These are phyloP conservation scores for Pseudohyphozyma bogoriensis DNA, from an alignment of 768 basidiomycete genomes.

Conservation along the genomic window DNA sequence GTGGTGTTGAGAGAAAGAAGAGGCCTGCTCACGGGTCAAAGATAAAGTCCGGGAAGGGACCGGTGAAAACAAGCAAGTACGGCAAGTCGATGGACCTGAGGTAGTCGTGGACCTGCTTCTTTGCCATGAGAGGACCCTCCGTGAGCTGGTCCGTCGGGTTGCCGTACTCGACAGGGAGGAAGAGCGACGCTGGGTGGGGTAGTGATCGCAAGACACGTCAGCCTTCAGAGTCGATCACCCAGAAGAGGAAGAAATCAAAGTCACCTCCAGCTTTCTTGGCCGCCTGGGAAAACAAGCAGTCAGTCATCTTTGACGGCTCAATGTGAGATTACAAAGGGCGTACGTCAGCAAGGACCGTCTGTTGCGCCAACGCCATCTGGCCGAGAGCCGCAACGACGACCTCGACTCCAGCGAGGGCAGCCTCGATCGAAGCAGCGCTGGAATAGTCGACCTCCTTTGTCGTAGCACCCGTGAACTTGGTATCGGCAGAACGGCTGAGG, in stretches of 20 bases:
- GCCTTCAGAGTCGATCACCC: too few species aligned
- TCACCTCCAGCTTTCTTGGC: slow-evolving; percentile 33
- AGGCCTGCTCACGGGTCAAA: slow-evolving; percentile 3
- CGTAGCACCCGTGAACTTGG: not conserved
- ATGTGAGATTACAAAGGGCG: too few species aligned
- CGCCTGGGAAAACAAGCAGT: too few species aligned
- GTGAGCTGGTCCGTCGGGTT: slow-evolving; percentile 9
- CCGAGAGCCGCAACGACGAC: slow-evolving; percentile 13
- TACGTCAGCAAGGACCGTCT: slow-evolving; percentile 27
- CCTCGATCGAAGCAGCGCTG: not conserved
- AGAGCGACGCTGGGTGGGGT: too few species aligned
- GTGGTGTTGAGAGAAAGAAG: not conserved
- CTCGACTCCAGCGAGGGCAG: slow-evolving; percentile 7
- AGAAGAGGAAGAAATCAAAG: too few species aligned
- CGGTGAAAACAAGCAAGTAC: not conserved
- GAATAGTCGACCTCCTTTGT: slow-evolving; percentile 10
- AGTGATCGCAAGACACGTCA: too few species aligned
- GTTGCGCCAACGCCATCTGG: slow-evolving; percentile 5
- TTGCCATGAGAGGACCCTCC: slow-evolving; percentile 1
- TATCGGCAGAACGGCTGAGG: not conserved
- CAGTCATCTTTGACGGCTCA: too few species aligned
- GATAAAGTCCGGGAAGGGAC: not conserved
- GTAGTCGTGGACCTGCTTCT: slow-evolving; percentile 1
- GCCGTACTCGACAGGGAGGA: slow-evolving; percentile 37
- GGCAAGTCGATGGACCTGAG: not conserved